Evolutionary conservation across 2,329 filamentous ascomycete species (phyloP).

Genomic region (Xylariaceae sp.): DNA sequence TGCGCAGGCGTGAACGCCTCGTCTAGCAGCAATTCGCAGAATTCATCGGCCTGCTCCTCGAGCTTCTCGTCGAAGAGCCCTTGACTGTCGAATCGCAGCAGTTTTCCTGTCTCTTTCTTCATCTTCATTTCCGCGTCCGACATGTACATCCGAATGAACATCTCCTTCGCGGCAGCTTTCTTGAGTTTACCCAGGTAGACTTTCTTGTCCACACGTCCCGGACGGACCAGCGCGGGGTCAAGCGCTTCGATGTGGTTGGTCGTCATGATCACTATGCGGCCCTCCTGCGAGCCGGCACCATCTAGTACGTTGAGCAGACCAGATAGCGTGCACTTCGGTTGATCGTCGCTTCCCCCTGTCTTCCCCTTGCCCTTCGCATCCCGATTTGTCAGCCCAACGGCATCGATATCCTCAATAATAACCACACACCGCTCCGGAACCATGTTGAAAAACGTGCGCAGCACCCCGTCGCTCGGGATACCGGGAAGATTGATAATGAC

Average conservation of each 20-base stretch:
- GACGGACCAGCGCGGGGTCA: constrained; percentile 61
- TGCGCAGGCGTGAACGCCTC: constrained; percentile 47
- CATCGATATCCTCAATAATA: constrained; percentile 56
- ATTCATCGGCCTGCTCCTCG: constrained; percentile 48
- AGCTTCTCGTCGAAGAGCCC: constrained; percentile 24
- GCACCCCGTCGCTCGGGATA: constrained; percentile 19
- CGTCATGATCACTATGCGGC: constrained; percentile 72
- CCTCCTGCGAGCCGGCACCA: constrained; percentile 65
- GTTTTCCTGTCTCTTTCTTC: neutral
- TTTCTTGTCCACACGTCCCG: constrained; percentile 64
- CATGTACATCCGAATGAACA: constrained; percentile 47
- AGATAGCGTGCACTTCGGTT: constrained; percentile 49
- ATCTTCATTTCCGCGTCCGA: constrained; percentile 13
- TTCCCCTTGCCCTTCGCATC: constrained; percentile 15
- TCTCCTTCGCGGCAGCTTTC: constrained; percentile 40
- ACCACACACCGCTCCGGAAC: constrained; percentile 40
- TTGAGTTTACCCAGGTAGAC: constrained; percentile 54
- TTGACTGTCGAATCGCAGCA: neutral
- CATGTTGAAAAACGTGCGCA: constrained; percentile 30
- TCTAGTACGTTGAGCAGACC: constrained; percentile 69
- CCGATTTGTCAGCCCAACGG: constrained; percentile 40
- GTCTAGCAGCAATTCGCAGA: constrained; percentile 51
- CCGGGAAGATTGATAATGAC: constrained; percentile 67
- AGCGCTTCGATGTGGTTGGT: constrained; percentile 65
- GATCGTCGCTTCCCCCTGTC: neutral